These are phyloP conservation scores for Nemophila menziesii DNA, from an alignment of 257 asterid species.

Conservation along the genomic window DNA sequence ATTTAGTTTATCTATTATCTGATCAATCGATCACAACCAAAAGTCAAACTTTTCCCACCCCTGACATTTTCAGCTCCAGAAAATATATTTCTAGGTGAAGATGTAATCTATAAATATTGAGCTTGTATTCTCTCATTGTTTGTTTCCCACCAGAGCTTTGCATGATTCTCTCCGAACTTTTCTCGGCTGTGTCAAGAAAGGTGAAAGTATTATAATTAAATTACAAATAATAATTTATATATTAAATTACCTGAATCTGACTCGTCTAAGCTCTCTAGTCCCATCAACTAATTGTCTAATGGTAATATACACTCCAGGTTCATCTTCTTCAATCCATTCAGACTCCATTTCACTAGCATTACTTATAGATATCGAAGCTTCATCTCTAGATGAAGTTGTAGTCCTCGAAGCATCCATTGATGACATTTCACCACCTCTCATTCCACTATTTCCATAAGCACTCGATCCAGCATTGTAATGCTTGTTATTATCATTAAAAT, in stretches of 20 bases:
- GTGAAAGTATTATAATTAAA: not conserved
- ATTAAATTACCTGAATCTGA: conserved; percentile 70
- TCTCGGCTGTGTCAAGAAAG: conserved; percentile 12
- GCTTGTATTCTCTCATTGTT: conserved; percentile 20
- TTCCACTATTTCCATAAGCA: conserved; percentile 20
- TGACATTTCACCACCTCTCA: conserved; percentile 34
- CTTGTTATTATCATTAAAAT: conserved; percentile 23
- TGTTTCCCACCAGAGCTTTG: conserved; percentile 19
- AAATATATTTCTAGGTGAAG: not conserved
- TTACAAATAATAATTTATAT: too few relatives aligned
- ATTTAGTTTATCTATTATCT: not conserved
- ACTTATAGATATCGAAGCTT: conserved; percentile 79
- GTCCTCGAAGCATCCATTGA: conserved; percentile 73
- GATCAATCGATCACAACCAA: not conserved
- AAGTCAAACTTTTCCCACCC: not conserved
- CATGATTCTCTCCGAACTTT: conserved; percentile 18
- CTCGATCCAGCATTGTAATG: conserved; percentile 38
- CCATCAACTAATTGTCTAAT: conserved; percentile 84
- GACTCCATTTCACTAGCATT: conserved; percentile 87
- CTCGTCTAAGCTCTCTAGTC: conserved; percentile 87
- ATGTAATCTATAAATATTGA: conserved; percentile 11
- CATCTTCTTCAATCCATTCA: conserved; percentile 93
- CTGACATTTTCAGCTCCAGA: not conserved
- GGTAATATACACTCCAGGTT: conserved; percentile 84
- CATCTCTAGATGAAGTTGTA: conserved; percentile 76